Evolutionary conservation across 345 rosid genomes (phyloP), one percentile per base, ranked within the genome.

Genomic region (Pelargonium nanum): DNA sequence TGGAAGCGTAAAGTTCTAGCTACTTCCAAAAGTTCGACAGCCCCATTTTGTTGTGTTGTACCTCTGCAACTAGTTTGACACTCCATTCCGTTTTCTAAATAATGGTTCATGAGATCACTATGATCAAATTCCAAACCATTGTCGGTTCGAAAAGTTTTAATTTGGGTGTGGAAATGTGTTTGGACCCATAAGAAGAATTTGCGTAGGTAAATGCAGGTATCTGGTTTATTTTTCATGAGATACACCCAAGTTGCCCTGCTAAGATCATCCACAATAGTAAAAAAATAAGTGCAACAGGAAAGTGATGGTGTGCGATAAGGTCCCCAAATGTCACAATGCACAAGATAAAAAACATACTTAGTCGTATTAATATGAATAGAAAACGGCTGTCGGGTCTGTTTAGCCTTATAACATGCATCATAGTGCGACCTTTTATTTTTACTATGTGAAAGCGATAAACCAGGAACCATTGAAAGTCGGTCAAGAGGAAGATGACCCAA

Each of bases 41-140:
- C 5, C 8, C 66, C 53, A 55, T 67, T 72, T 50, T 72, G 53
- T 50, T 64, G 60, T 5, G 53, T 66, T 4, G 66, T 68, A 1
- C 40, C 52, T 4, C 7, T n/a, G 26, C 59, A 63, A 26, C 62
- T 53, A 0, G 48, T 58, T 58, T 68, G 59, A 53, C 53, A 53
- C 7, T 19, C 0, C 1, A 66, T 51, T 0, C 53, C 23, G 0
- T 26, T 28, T 13, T 32, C 24, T 0, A 5, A 24, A 32, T 34
- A 24, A 15, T 21, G 44, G 5, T 54, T 4, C 28, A 40, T 6
- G 22, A n/a, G 9, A 1, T 12, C 6, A 0, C 0, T 19, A 54
- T 53, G n/a, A 6, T 30, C 7, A n/a, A 34, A 68, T 34, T 61
- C 52, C 2, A 4, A 24, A 0, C 51, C 66, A 55, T 61, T 56